Conservation (phyloP, 1,284 basidiomycete species). For the Cryptococcus depauperatus region DNA sequence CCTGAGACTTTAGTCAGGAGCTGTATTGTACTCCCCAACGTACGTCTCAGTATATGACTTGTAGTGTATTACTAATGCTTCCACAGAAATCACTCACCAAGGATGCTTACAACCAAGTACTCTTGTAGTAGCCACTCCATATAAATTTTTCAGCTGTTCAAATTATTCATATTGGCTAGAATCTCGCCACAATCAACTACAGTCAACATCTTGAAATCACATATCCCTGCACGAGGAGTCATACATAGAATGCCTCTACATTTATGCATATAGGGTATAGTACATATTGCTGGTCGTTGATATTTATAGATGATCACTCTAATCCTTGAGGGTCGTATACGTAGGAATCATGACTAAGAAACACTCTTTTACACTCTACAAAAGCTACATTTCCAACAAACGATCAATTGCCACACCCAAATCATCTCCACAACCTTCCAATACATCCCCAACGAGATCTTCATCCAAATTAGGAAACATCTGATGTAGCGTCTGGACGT, state of each 20-base stretch:
- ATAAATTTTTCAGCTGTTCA: no score
- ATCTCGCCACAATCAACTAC: no score
- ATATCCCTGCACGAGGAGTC: not conserved
- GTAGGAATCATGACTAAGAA: not conserved
- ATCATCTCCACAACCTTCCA: conserved; percentile 81
- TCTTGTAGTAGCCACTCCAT: no score
- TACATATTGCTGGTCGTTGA: no score
- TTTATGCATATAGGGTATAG: not conserved
- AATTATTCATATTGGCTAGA: no score
- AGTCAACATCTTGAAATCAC: not conserved
- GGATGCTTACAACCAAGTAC: conserved; percentile 47
- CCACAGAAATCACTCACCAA: conserved; percentile 45
- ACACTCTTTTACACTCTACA: no score
- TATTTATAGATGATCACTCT: no score
- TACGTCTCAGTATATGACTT: conserved; percentile 4
- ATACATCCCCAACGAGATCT: conserved; percentile 75
- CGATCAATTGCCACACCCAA: conserved; percentile 77
- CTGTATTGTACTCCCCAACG: conserved; percentile 49
- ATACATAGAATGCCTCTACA: not conserved
- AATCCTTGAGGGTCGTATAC: no score
- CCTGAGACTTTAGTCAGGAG: conserved; percentile 43
- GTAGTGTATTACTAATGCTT: not conserved
- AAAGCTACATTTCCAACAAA: conserved; percentile 24
- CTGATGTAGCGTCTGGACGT: conserved; percentile 62
- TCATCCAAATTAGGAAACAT: conserved; percentile 75